Percentiles rank a stretch among this genome's conserved stretches.
These are phyloP conservation scores for Globisporangium acanthophoron DNA, from an alignment of 352 stramenopile genomes.

Conservation along the genomic window DNA sequence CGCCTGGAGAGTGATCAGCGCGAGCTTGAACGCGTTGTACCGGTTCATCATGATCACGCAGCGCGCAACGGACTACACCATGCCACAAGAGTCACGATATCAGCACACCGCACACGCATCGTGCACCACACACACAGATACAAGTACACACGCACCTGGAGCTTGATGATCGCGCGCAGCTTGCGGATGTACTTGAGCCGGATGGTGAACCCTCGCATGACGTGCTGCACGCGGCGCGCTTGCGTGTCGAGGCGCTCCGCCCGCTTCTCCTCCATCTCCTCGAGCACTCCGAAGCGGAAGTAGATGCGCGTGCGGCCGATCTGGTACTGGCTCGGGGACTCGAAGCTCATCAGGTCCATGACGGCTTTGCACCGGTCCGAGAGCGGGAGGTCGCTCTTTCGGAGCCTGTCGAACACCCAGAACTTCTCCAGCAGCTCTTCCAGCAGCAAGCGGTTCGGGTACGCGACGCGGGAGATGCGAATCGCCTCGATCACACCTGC, in stretches of 20 bases:
- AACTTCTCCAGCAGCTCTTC: constrained; percentile 79
- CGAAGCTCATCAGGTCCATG: constrained; percentile 38
- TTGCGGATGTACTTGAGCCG: constrained; percentile 76
- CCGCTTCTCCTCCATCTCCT: constrained; percentile 80
- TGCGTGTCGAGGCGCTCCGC: constrained; percentile 85
- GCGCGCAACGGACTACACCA: constrained; percentile 55
- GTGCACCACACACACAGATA: not conserved
- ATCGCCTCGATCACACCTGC: constrained; percentile 99
- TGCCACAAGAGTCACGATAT: not conserved
- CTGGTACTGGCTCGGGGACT: constrained; percentile 67
- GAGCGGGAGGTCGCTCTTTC: constrained; percentile 78
- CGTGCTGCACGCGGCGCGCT: constrained; percentile 65
- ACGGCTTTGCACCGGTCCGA: constrained; percentile 62
- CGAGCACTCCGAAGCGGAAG: constrained; percentile 78
- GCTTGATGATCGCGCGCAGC: constrained; percentile 73
- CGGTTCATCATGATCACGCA: constrained; percentile 80
- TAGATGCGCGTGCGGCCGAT: constrained; percentile 88
- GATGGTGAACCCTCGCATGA: constrained; percentile 74
- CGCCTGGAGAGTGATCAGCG: constrained; percentile 54
- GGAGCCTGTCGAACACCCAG: constrained; percentile 57
- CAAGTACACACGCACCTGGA: constrained; percentile 29
- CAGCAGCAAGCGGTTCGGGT: constrained; percentile 96
- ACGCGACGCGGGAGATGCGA: constrained; percentile 96
- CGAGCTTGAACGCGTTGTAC: constrained; percentile 80
- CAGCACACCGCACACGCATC: not conserved